A percentile compares a stretch with the other conserved stretches of the same genome.
These are phyloP conservation scores for Suhomyces faveliae DNA, from an alignment of 805 yeast species.

Conservation along the genomic window DNA sequence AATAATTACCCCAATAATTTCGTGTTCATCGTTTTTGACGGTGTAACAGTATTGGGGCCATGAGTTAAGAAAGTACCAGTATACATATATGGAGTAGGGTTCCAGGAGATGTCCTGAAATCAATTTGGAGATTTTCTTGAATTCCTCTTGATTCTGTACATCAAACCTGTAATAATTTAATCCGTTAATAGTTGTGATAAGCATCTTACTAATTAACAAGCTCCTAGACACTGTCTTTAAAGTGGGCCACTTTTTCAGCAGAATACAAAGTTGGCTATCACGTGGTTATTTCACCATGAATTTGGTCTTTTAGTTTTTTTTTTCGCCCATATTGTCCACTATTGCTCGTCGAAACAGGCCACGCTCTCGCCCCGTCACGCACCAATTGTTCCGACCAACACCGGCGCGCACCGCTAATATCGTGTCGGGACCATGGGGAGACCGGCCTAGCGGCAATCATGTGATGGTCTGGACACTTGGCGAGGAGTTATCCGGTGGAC, in stretches of 20 bases:
- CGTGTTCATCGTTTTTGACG: conserved; percentile 42
- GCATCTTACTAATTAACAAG: not conserved
- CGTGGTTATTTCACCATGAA: no score
- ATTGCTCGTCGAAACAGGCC: not conserved
- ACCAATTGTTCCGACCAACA: not conserved
- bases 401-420: not conserved
- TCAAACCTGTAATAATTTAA: conserved; percentile 25
- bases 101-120: conserved; percentile 79
- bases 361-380: not conserved
- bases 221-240: no score
- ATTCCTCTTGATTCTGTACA: conserved; percentile 32
- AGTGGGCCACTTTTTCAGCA: not conserved
- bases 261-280: not conserved
- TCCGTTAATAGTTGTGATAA: conserved; percentile 16
- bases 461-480: not conserved
- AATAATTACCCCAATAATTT: conserved; percentile 77
- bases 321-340: not conserved
- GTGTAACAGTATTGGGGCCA: conserved; percentile 86
- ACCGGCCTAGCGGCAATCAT: conserved; percentile 3
- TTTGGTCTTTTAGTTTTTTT: not conserved
- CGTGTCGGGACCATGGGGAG: not conserved
- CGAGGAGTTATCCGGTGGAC: not conserved
- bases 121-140: conserved; percentile 51
- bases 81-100: conserved; percentile 92
- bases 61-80: conserved; percentile 80